These are phyloP conservation scores for Thymus mandschuricus DNA, from an alignment of 257 asterid species.

Conservation along the genomic window DNA sequence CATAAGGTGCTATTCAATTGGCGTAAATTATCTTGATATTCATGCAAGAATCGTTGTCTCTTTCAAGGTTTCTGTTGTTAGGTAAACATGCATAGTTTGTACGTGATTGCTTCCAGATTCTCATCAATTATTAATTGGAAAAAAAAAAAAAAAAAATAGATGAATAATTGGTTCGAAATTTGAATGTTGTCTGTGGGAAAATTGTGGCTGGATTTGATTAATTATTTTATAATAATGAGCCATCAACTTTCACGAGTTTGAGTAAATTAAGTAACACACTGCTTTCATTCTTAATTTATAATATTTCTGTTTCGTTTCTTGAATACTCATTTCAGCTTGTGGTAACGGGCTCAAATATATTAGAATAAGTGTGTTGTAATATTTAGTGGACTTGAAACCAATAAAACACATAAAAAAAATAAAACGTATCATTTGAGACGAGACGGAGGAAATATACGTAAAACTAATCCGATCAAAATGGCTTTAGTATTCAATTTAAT, in stretches of 20 bases:
- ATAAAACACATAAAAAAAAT: too few species aligned
- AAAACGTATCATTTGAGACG: too few species aligned
- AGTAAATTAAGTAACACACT: slow-evolving; percentile 12
- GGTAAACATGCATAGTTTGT: not conserved
- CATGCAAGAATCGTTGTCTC: slow-evolving; percentile 26
- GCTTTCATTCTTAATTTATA: slow-evolving; percentile 17
- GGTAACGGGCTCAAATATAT: too few species aligned
- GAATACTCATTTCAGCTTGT: too few species aligned
- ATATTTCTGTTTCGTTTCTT: too few species aligned
- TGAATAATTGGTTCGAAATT: not conserved
- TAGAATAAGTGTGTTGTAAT: too few species aligned
- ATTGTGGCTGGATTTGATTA: not conserved
- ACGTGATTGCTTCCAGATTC: not conserved
- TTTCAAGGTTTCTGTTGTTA: slow-evolving; percentile 10
- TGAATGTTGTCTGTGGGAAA: not conserved
- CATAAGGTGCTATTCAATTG: not conserved
- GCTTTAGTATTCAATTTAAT: too few species aligned
- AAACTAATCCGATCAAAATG: too few species aligned
- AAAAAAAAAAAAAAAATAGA: too few species aligned
- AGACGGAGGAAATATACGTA: too few species aligned
- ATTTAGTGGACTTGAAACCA: too few species aligned
- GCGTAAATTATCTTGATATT: slow-evolving; percentile 1
- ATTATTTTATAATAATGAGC: not conserved
- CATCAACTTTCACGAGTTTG: not conserved
- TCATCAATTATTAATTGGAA: not conserved